These are phyloP conservation scores for Leptographium radiaticola DNA, from an alignment of 2,329 filamentous ascomycete species.

Conservation along the genomic window DNA sequence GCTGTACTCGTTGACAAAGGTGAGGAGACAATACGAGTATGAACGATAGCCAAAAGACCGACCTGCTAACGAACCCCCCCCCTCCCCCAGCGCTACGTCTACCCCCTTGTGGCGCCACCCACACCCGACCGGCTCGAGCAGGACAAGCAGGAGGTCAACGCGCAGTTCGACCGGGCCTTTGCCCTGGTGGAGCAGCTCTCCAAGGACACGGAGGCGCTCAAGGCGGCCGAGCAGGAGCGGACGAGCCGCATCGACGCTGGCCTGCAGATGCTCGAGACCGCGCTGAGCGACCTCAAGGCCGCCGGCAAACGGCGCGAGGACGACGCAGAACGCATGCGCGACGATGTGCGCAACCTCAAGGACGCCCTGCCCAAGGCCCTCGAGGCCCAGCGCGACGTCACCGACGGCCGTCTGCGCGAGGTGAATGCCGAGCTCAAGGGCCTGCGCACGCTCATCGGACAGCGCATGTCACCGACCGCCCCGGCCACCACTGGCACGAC, in stretches of 20 bases:
- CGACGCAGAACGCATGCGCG: constrained; percentile 71
- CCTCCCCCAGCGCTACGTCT: constrained; percentile 61
- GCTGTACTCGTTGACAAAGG: constrained; percentile 76
- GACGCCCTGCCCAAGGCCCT: constrained; percentile 81
- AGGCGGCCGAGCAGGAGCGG: constrained; percentile 71
- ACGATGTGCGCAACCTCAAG: constrained; percentile 73
- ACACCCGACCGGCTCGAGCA: constrained; percentile 88
- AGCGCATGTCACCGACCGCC: constrained; percentile 37
- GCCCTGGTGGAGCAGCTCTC: constrained; percentile 81
- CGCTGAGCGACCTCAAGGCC: constrained; percentile 69
- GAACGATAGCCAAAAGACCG: no score
- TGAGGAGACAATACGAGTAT: constrained; percentile 20
- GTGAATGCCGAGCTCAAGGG: constrained; percentile 81
- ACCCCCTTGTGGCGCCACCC: constrained; percentile 81
- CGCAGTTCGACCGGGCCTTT: constrained; percentile 87
- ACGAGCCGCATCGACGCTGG: constrained; percentile 74
- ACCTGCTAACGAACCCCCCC: no score
- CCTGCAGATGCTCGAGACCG: constrained; percentile 70
- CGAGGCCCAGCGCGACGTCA: constrained; percentile 72
- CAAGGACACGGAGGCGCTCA: constrained; percentile 79
- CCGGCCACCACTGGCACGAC: constrained; percentile 5
- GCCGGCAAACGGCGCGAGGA: constrained; percentile 73
- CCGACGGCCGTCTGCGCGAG: constrained; percentile 70
- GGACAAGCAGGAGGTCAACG: constrained; percentile 86
- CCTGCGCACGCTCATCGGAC: constrained; percentile 71